Conservation (phyloP, 1,284 basidiomycete genomes). For the Peniophora sp. region DNA sequence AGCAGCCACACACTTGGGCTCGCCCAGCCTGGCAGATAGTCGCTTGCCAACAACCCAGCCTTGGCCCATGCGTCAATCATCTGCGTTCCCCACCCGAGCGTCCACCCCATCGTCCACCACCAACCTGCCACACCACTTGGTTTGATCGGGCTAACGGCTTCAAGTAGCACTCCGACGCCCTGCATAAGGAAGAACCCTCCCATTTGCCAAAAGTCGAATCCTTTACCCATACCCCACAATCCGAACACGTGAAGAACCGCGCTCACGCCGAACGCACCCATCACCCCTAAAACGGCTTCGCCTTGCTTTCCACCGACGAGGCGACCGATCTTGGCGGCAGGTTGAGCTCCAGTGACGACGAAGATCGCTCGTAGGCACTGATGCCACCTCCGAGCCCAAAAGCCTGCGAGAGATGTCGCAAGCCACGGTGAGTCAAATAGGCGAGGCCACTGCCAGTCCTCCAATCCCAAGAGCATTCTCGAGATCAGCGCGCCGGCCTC, state of each 20-base stretch:
- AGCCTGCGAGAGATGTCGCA: not conserved
- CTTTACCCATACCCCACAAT: not conserved
- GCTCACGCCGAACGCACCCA: not conserved
- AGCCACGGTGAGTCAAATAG: not conserved
- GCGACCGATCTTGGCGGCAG: too few species aligned
- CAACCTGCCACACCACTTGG: conserved; percentile 25
- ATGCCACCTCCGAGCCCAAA: not conserved
- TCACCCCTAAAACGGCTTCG: not conserved
- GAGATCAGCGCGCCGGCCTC: not conserved
- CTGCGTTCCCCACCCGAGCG: conserved; percentile 34
- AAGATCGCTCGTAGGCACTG: not conserved
- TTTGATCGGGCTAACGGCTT: not conserved
- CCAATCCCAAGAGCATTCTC: not conserved
- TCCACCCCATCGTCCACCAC: conserved; percentile 41
- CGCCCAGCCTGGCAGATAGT: conserved; percentile 4
- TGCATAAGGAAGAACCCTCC: not conserved
- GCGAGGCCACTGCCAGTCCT: not conserved
- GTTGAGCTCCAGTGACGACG: not conserved
- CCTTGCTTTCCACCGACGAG: too few species aligned
- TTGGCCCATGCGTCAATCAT: conserved; percentile 45
- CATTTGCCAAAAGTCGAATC: not conserved
- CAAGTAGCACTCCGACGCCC: not conserved
- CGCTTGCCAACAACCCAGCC: conserved; percentile 29
- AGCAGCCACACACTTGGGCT: conserved; percentile 1
- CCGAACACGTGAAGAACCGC: not conserved